phyloP scores from a whole-genome alignment of 2,329 filamentous ascomycete genomes.

The Pseudogymnoascus sp. region DNA sequence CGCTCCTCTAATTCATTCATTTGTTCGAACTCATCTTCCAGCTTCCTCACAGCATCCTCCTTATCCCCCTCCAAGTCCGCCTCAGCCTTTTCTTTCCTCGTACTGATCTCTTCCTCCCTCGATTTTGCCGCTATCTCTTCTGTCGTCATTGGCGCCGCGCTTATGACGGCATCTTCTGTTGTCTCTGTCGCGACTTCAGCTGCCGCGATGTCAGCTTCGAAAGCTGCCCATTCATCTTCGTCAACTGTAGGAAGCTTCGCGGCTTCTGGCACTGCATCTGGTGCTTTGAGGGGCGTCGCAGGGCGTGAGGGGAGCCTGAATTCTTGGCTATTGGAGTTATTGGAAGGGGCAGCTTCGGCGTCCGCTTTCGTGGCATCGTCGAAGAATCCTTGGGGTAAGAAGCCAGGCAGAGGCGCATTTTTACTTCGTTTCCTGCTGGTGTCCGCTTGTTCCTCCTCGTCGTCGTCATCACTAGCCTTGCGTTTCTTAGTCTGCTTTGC shows the following conservation, averaged over 20 bases:
- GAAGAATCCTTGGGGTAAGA: constrained; percentile 29
- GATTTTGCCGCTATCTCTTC: constrained; percentile 53
- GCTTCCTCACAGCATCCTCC: constrained; percentile 65
- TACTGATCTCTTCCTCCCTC: constrained; percentile 41
- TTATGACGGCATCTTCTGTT: constrained; percentile 51
- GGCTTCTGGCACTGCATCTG: constrained; percentile 33
- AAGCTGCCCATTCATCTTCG: constrained; percentile 79
- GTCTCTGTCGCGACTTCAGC: constrained; percentile 30
- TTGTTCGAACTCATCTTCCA: constrained; percentile 74
- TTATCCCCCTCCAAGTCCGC: constrained; percentile 57
- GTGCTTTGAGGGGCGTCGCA: constrained; percentile 45
- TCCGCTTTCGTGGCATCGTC: constrained; percentile 29
- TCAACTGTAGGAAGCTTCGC: constrained; percentile 40
- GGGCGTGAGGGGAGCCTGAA: constrained; percentile 57
- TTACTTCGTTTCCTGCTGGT: constrained; percentile 37
- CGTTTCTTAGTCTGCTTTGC: constrained; percentile 39
- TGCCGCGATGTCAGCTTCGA: constrained; percentile 70
- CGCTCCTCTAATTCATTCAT: constrained; percentile 73
- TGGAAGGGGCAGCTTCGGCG: constrained; percentile 31
- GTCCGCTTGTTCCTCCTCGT: constrained; percentile 32
- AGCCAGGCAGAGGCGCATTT: constrained; percentile 23
- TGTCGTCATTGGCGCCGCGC: constrained; percentile 59
- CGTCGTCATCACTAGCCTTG: constrained; percentile 34
- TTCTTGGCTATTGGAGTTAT: constrained; percentile 41
- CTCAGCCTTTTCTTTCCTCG: constrained; percentile 43